Evolutionary conservation across 805 yeast genomes (phyloP).

Genomic region (Sporopachydermia quercuum): DNA sequence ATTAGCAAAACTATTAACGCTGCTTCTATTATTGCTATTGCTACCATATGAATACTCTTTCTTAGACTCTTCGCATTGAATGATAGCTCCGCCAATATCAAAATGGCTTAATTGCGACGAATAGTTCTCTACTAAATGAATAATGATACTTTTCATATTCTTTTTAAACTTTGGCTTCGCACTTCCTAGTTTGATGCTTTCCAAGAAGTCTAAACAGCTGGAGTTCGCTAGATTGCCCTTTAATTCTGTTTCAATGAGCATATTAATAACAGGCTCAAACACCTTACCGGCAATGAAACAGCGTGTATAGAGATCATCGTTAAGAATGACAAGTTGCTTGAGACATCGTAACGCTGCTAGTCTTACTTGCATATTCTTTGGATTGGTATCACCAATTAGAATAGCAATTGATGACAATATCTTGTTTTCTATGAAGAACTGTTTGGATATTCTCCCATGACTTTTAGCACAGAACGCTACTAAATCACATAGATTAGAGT

Average conservation of each 20-base stretch:
- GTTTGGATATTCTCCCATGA: constrained; percentile 45
- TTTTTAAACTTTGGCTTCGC: constrained; percentile 9
- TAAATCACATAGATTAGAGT: constrained; percentile 54
- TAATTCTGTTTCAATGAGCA: constrained; percentile 32
- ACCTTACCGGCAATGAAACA: constrained; percentile 42
- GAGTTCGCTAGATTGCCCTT: constrained; percentile 58
- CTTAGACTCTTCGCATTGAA: constrained; percentile 11
- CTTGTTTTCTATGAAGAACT: constrained; percentile 46
- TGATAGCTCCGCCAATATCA: constrained; percentile 19
- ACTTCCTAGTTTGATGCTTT: constrained; percentile 22
- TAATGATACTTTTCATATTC: constrained; percentile 16
- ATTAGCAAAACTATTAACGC: constrained; percentile 6
- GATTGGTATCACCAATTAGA: constrained; percentile 24
- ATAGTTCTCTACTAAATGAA: constrained; percentile 18
- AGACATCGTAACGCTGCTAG: constrained; percentile 58
- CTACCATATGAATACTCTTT: no score
- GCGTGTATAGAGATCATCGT: constrained; percentile 46
- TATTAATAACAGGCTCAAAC: constrained; percentile 31
- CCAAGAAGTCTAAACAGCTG: constrained; percentile 55
- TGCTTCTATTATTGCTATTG: no score
- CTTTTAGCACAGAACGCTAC: constrained; percentile 50
- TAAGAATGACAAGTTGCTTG: constrained; percentile 42
- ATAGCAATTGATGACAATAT: constrained; percentile 40
- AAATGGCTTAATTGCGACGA: constrained; percentile 18
- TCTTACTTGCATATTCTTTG: constrained; percentile 36